Evolutionary conservation across 768 basidiomycete genomes (phyloP).

Genomic region (Crassisporium funariophilum): DNA sequence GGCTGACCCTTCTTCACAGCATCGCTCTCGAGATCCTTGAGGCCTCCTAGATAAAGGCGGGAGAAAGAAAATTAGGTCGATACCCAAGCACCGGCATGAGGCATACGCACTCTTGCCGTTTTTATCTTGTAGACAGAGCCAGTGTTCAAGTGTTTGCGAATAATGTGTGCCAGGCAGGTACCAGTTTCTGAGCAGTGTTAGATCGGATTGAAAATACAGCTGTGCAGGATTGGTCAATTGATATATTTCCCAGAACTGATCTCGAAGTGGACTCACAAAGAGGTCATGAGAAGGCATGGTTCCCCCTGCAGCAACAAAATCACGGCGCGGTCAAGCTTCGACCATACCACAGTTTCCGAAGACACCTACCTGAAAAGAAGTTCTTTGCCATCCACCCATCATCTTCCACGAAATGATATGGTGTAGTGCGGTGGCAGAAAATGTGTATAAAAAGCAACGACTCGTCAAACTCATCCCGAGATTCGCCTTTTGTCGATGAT

Average conservation of each 20-base stretch:
- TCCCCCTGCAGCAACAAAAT: conserved; percentile 44
- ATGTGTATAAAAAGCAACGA: conserved; percentile 69
- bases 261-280: conserved; percentile 36
- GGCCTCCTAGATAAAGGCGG: too few relatives aligned
- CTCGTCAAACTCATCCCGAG: conserved; percentile 34
- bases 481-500: conserved; percentile 2
- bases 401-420: conserved; percentile 69
- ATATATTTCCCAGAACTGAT: background rate
- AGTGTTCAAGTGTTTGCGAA: conserved; percentile 63
- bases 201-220: conserved; percentile 66
- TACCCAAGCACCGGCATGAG: background rate
- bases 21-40: conserved; percentile 50
- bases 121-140: conserved; percentile 60
- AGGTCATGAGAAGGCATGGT: conserved; percentile 73
- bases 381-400: conserved; percentile 79
- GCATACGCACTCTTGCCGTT: conserved; percentile 40
- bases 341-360: background rate
- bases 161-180: conserved; percentile 68
- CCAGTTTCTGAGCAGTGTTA: conserved; percentile 60
- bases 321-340: background rate
- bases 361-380: conserved; percentile 57
- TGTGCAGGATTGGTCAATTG: conserved; percentile 14
- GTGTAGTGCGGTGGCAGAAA: conserved; percentile 63
- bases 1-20: conserved; percentile 47
- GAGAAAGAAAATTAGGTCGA: background rate